These are phyloP conservation scores for Pseudonitzschia multistriata DNA, from an alignment of 108 stramenopile species.

Conservation along the genomic window DNA sequence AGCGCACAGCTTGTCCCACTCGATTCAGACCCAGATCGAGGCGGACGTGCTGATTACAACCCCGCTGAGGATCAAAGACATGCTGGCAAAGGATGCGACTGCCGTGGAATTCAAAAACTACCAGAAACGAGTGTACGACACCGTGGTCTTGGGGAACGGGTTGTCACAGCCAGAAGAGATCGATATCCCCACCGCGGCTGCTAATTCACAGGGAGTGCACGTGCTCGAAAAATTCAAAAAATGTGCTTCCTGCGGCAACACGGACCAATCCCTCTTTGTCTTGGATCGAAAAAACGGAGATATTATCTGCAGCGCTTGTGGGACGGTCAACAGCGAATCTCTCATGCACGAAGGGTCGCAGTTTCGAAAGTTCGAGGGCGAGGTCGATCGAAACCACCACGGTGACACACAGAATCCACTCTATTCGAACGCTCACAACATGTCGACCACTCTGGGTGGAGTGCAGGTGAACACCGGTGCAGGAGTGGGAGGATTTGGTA, in stretches of 20 bases:
- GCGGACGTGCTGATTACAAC: constrained; percentile 78
- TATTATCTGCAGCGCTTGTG: constrained; percentile 79
- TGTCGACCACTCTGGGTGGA: constrained; percentile 75
- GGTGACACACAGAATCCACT: constrained; percentile 82
- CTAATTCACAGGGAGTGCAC: constrained; percentile 35
- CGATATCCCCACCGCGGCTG: constrained; percentile 42
- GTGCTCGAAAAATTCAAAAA: constrained; percentile 66
- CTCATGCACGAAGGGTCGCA: constrained; percentile 86
- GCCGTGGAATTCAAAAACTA: constrained; percentile 57
- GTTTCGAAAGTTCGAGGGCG: constrained; percentile 91
- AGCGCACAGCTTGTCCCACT: constrained; percentile 32
- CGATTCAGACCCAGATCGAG: constrained; percentile 53
- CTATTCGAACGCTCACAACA: constrained; percentile 77
- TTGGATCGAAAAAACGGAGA: constrained; percentile 87
- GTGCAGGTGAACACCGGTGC: constrained; percentile 61
- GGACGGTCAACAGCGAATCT: constrained; percentile 77
- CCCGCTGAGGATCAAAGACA: constrained; percentile 73
- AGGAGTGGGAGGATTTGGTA: constrained; percentile 68
- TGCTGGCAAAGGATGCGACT: constrained; percentile 68
- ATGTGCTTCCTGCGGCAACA: constrained; percentile 80
- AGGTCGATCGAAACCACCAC: constrained; percentile 87
- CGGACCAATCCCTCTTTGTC: constrained; percentile 77
- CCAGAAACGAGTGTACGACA: constrained; percentile 79
- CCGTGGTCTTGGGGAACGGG: constrained; percentile 77
- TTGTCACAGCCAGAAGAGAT: constrained; percentile 51